Evolutionary conservation across 441 rosid genomes (phyloP).

Genomic region (Arabidopsis lyrata): DNA sequence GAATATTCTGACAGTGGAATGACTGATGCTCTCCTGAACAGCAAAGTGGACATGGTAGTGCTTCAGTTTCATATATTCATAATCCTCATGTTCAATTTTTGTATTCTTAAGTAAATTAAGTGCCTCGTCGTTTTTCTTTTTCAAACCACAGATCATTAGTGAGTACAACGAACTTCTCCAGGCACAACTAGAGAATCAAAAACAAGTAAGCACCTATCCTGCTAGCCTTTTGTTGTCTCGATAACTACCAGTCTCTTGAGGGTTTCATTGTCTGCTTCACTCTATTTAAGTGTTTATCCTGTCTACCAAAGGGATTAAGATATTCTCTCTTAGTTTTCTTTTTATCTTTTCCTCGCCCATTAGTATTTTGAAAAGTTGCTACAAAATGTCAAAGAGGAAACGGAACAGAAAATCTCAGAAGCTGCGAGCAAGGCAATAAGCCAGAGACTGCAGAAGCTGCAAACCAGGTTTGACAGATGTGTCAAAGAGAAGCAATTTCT

Average conservation of each 20-base stretch:
- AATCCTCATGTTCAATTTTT: slow-evolving; percentile 19
- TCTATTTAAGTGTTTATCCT: slow-evolving; percentile 5
- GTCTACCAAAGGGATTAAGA: slow-evolving; percentile 12
- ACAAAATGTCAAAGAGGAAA: slow-evolving; percentile 82
- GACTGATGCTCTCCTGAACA: slow-evolving; percentile 74
- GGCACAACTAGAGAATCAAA: slow-evolving; percentile 95
- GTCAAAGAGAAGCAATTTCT: slow-evolving; percentile 83
- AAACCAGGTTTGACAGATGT: slow-evolving; percentile 80
- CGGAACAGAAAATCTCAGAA: slow-evolving; percentile 71
- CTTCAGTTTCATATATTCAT: slow-evolving; percentile 25
- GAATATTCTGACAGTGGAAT: slow-evolving; percentile 70
- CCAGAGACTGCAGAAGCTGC: slow-evolving; percentile 75
- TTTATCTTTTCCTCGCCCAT: not conserved
- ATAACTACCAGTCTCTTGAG: slow-evolving; percentile 12
- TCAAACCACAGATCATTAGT: slow-evolving; percentile 68
- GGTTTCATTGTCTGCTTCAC: slow-evolving; percentile 3
- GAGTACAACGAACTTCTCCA: slow-evolving; percentile 89
- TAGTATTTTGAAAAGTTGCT: slow-evolving; percentile 87
- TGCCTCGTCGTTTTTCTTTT: slow-evolving; percentile 16
- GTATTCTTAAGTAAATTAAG: slow-evolving; percentile 16
- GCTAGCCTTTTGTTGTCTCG: slow-evolving; percentile 9
- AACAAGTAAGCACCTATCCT: slow-evolving; percentile 56
- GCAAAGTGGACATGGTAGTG: slow-evolving; percentile 84
- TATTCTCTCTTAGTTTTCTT: not conserved
- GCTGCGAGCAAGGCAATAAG: slow-evolving; percentile 68